These are phyloP conservation scores for Basipetospora chlamydospora DNA, from an alignment of 2,329 filamentous ascomycete genomes.

Conservation along the genomic window DNA sequence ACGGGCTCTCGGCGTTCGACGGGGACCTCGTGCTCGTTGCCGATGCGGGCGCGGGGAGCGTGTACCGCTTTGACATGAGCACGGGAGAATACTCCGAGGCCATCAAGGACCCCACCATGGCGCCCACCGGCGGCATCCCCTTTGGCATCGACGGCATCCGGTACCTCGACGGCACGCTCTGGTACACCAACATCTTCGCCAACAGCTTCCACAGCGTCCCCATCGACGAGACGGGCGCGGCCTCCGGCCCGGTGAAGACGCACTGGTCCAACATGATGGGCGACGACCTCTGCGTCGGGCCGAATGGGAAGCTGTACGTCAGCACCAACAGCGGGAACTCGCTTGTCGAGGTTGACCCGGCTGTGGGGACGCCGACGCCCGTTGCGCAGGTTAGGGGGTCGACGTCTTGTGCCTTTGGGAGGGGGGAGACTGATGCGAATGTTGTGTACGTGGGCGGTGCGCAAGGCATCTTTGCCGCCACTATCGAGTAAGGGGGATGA, in stretches of 20 bases:
- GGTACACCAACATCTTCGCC: constrained; percentile 21
- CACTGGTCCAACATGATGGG: constrained; percentile 2
- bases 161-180: constrained; percentile 15
- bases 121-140: constrained; percentile 2
- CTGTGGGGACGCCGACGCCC: background rate
- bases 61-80: constrained; percentile 3
- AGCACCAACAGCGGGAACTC: constrained; percentile 3
- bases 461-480: constrained; percentile 2
- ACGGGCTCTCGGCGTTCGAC: constrained; percentile 3
- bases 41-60: constrained; percentile 2
- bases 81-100: constrained; percentile 6
- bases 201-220: constrained; percentile 19
- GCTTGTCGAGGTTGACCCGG: constrained; percentile 1
- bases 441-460: background rate
- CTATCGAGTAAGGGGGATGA: too few relatives aligned
- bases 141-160: constrained; percentile 15
- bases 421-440: background rate
- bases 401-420: background rate
- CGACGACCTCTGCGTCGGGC: constrained; percentile 4
- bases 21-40: constrained; percentile 4
- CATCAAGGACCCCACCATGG: constrained; percentile 5
- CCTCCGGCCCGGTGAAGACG: background rate
- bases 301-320: constrained; percentile 2
- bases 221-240: constrained; percentile 5
- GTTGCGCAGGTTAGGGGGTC: constrained; percentile 3